Base-by-base conservation (phyloP, 208 protist genomes). In the Crithidia sp. region DNA sequence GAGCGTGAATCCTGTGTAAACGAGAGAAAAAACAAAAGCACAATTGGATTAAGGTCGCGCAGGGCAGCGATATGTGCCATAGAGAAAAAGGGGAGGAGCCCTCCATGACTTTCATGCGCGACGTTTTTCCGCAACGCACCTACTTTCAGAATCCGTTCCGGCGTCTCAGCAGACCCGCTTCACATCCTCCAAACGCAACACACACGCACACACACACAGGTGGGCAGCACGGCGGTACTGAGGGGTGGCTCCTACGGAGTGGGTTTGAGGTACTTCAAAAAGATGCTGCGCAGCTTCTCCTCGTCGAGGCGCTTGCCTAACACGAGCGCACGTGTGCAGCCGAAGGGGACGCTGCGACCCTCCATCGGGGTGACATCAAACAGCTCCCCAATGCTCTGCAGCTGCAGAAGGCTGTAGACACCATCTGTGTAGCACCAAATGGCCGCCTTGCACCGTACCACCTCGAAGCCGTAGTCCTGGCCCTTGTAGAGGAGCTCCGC, bases 401-500 rank as follows among this genome's bases (percentile, higher is more conserved):
- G 79, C 52, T 96, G 92, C 47, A 94, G 68, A 6, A 95, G 80
- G 10, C 83, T 80, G 82, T 88, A 91, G 10, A 61, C 19, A 39
- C 67, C 67, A 19, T 71, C 47, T 45, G 75, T 67, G 63, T 77
- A 85, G 67, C 87, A 62, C 92, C 92, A 96, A 14, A 96, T 76
- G n/a, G 92, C 92, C 7, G 92, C 92, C 71, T 96, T 96, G 82
- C 88, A 96, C 19, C 92, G 90, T 56, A 96, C 81, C 60, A 95
- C 90, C 63, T 96, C 92, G 62, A 92, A 95, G 10, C 78, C 78
- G 40, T 83, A 67, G 54, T 93, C 81, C 58, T 90, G 85, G 16
- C 73, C 54, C 16, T 77, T 79, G 77, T 96, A 96, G 14, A 96
- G 74, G 43, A 96, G 73, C 39, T 92, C 85, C 17, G 81, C 85